These are phyloP conservation scores for Xylogone sp. DNA, from an alignment of 2,329 filamentous ascomycete species.

Conservation along the genomic window DNA sequence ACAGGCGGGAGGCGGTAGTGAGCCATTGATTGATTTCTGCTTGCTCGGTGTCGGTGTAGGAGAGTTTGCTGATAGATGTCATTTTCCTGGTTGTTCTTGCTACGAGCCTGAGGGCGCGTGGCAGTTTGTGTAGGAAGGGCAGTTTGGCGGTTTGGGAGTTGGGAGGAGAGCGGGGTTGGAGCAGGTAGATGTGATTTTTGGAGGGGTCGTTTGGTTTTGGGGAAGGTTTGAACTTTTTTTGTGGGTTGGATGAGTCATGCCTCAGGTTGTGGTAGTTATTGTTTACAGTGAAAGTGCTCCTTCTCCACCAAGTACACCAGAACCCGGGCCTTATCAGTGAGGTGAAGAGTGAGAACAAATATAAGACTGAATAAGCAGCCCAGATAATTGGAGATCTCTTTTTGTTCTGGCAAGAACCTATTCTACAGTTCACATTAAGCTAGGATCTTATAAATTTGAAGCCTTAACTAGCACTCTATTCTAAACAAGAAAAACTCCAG, in stretches of 20 bases:
- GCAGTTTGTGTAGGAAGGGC: constrained; percentile 22
- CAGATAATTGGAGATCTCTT: no score
- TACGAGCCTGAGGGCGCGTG: constrained; percentile 21
- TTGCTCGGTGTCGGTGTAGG: constrained; percentile 76
- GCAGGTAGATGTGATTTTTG: constrained; percentile 1
- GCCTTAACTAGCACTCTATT: no score
- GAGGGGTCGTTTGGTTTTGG: background rate
- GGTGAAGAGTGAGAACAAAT: no score
- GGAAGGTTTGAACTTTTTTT: no score
- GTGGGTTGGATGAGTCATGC: background rate
- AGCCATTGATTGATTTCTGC: constrained; percentile 89
- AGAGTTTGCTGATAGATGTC: constrained; percentile 60
- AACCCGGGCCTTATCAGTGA: no score
- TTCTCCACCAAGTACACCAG: no score
- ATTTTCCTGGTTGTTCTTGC: constrained; percentile 49
- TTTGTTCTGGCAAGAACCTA: no score
- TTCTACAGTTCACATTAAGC: no score
- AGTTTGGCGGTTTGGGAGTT: constrained; percentile 21
- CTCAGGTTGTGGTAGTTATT: background rate
- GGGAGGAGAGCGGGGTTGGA: constrained; percentile 2
- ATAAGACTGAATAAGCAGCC: no score
- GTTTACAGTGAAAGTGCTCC: no score
- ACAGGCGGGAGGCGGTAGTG: constrained; percentile 69
- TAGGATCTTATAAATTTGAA: no score
- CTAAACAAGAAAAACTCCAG: no score